Evolutionary conservation across 768 basidiomycete genomes (phyloP).

Genomic region (Russula sp.): DNA sequence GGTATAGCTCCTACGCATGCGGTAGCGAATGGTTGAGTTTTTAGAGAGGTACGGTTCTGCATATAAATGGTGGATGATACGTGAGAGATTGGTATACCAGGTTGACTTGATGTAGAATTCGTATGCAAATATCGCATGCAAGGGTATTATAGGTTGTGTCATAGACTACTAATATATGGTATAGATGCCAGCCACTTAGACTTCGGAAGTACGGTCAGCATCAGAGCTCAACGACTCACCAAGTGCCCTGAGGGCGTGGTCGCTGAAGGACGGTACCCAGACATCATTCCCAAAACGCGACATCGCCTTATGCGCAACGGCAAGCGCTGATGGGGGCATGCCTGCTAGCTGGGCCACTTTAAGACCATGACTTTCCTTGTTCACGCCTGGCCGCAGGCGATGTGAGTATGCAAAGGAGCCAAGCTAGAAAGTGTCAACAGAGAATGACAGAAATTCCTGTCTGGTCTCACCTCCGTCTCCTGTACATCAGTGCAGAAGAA

Average conservation of each 20-base stretch:
- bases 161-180: not conserved
- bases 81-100: not conserved
- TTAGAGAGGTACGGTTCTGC: not conserved
- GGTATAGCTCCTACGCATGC: not conserved
- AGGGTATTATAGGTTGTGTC: not conserved
- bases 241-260: slow-evolving; percentile 11
- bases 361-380: slow-evolving; percentile 84
- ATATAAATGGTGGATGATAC: not conserved
- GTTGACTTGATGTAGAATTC: not conserved
- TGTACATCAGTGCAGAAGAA: slow-evolving; percentile 91
- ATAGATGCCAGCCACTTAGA: not conserved
- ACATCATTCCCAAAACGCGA: slow-evolving; percentile 31
- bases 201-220: not conserved
- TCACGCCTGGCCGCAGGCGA: slow-evolving; percentile 73
- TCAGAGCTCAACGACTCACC: slow-evolving; percentile 19
- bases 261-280: not conserved
- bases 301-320: slow-evolving; percentile 54
- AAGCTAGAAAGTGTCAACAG: slow-evolving; percentile 40
- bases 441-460: not conserved
- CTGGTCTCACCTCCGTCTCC: slow-evolving; percentile 56
- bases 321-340: slow-evolving; percentile 59
- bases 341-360: slow-evolving; percentile 87
- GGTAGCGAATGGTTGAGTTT: not conserved
- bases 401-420: slow-evolving; percentile 82
- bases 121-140: not conserved